phyloP scores from a whole-genome alignment of 352 stramenopile species.

The Phytophthora crassamura region DNA sequence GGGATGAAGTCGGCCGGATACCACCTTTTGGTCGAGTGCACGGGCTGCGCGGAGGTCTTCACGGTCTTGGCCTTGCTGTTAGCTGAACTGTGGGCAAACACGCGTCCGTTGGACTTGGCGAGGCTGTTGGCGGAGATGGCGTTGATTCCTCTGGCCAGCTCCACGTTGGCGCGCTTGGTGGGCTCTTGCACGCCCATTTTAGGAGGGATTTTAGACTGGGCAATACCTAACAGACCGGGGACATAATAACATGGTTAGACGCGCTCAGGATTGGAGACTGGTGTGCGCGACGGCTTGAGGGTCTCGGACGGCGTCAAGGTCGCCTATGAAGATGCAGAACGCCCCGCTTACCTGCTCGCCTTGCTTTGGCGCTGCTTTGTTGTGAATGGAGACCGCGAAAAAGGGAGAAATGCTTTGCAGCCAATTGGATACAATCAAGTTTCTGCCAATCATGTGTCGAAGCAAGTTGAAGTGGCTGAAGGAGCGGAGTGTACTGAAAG shows the following conservation, averaged over 20 bases:
- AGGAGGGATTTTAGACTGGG: background rate
- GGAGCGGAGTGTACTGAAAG: no score
- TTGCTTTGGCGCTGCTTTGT: background rate
- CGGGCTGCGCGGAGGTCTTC: slow-evolving; percentile 24
- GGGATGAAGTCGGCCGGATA: slow-evolving; percentile 77
- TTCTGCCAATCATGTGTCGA: slow-evolving; percentile 11
- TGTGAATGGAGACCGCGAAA: slow-evolving; percentile 20
- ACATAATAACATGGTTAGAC: slow-evolving; percentile 6
- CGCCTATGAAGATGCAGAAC: background rate
- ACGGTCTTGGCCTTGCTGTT: slow-evolving; percentile 30
- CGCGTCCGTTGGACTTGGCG: slow-evolving; percentile 63
- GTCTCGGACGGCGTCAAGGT: background rate
- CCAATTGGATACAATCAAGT: slow-evolving; percentile 7
- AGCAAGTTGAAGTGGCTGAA: slow-evolving; percentile 21
- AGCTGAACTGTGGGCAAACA: slow-evolving; percentile 42
- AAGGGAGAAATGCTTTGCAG: slow-evolving; percentile 6
- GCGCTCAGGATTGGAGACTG: background rate
- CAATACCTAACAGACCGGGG: background rate
- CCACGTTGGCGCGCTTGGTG: slow-evolving; percentile 65
- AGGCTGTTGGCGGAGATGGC: slow-evolving; percentile 76
- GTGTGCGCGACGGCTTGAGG: background rate
- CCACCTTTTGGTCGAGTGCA: slow-evolving; percentile 98
- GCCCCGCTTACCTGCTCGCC: slow-evolving; percentile 10
- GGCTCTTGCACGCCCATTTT: slow-evolving; percentile 34
- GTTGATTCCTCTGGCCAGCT: slow-evolving; percentile 79